Conservation (phyloP, 192 early-diverging fungal species). For the Chytriomyces confervae region DNA sequence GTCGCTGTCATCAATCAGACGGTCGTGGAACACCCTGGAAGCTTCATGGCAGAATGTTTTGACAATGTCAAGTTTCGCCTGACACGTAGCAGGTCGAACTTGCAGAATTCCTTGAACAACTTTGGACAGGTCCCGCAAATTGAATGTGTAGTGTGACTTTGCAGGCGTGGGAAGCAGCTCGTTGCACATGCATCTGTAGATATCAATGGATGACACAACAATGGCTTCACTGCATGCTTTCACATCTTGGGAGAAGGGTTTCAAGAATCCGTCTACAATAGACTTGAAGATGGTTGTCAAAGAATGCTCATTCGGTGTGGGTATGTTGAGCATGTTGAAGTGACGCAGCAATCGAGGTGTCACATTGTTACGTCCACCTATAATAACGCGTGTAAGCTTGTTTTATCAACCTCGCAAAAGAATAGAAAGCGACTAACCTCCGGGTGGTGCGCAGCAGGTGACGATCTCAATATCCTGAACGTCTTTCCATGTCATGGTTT, state of each 20-base stretch:
- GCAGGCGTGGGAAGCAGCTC: conserved; percentile 66
- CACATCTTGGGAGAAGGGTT: conserved; percentile 55
- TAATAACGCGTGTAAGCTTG: neutral
- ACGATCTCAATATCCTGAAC: conserved; percentile 62
- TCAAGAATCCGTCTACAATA: conserved; percentile 64
- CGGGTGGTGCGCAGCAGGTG: conserved; percentile 63
- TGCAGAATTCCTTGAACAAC: conserved; percentile 67
- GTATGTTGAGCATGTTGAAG: conserved; percentile 66
- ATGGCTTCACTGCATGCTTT: conserved; percentile 55
- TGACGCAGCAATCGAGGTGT: conserved; percentile 61
- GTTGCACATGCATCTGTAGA: conserved; percentile 63
- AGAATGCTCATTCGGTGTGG: conserved; percentile 56
- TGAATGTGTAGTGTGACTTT: conserved; percentile 69
- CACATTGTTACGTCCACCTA: conserved; percentile 60
- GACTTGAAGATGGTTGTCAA: conserved; percentile 63
- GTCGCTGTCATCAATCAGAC: conserved; percentile 62
- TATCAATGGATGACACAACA: conserved; percentile 60
- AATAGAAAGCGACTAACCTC: conserved; percentile 21
- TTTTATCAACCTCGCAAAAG: too few relatives aligned
- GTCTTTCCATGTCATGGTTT: conserved; percentile 61
- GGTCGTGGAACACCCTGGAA: conserved; percentile 60
- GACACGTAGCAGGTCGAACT: conserved; percentile 48
- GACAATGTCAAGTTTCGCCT: conserved; percentile 57
- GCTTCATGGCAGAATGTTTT: conserved; percentile 65
- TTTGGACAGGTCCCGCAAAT: conserved; percentile 64